phyloP scores from a whole-genome alignment of 176 grass and related monocot species.

The Pontederia paniculata region DNA sequence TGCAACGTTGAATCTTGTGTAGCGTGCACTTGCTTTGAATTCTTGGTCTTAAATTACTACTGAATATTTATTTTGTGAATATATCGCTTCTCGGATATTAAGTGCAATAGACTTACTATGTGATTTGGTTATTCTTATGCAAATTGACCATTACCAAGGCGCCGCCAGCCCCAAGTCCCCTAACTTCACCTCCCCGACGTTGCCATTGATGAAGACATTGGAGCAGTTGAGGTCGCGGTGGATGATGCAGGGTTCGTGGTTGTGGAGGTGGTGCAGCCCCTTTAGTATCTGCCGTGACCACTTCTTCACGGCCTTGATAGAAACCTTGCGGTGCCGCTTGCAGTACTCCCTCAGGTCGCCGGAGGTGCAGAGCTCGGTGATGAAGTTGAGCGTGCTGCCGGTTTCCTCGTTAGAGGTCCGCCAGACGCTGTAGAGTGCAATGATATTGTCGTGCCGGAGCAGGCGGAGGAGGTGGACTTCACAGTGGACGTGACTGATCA shows the following conservation, averaged over 20 bases:
- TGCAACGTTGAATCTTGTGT: no score
- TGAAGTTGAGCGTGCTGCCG: conserved; percentile 83
- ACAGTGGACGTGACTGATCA: conserved; percentile 57
- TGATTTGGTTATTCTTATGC: no score
- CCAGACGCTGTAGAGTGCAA: conserved; percentile 74
- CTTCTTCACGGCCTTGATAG: conserved; percentile 89
- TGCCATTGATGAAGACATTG: conserved; percentile 99
- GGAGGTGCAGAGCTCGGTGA: conserved; percentile 91
- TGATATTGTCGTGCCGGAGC: conserved; percentile 77
- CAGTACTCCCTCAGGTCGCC: conserved; percentile 81
- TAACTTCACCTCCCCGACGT: no score
- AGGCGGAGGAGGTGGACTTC: conserved; percentile 88
- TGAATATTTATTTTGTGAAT: no score
- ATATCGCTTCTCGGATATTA: no score
- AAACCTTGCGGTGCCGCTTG: conserved; percentile 64
- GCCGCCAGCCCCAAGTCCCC: no score
- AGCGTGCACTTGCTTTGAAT: no score
- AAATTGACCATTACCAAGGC: no score
- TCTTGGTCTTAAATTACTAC: no score
- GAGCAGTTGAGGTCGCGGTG: conserved; percentile 95
- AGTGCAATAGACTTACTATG: no score
- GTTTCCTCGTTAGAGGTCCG: conserved; percentile 26
- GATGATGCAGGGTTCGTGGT: conserved; percentile 87
- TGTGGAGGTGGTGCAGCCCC: conserved; percentile 79
- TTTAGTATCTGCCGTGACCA: conserved; percentile 75